Evolutionary conservation across 176 grass and related monocot species (phyloP).

Genomic region (Avena atlantica): DNA sequence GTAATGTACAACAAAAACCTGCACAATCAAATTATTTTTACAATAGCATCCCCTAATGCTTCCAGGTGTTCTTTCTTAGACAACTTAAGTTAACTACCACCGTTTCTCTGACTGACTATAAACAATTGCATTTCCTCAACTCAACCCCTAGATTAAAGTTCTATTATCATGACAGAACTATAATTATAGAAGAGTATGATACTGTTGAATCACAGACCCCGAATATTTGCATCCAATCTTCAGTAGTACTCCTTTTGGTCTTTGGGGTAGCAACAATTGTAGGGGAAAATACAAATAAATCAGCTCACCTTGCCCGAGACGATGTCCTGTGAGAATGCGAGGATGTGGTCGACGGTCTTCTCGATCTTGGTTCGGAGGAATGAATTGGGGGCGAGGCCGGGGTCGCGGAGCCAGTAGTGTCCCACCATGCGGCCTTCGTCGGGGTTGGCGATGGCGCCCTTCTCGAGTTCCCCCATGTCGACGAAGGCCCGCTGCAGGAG

Average conservation of each 20-base stretch:
- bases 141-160: constrained; percentile 3
- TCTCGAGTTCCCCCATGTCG: constrained; percentile 93
- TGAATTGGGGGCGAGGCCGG: constrained; percentile 73
- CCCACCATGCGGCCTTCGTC: constrained; percentile 95
- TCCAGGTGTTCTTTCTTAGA: neutral
- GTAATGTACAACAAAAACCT: neutral
- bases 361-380: constrained; percentile 82
- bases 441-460: constrained; percentile 95
- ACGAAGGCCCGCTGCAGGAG: constrained; percentile 71
- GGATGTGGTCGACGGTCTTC: constrained; percentile 70
- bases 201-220: neutral
- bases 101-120: neutral
- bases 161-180: neutral
- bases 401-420: constrained; percentile 91
- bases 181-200: neutral
- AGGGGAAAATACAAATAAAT: neutral
- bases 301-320: constrained; percentile 73
- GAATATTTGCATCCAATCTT: neutral
- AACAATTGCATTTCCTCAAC: neutral
- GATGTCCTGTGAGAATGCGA: constrained; percentile 79
- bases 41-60: neutral
- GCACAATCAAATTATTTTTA: neutral
- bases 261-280: constrained; percentile 1
- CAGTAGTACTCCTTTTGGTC: neutral
- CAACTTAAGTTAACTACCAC: neutral